These are phyloP conservation scores for Hymenoscyphus salicellus DNA, from an alignment of 2,329 filamentous ascomycete species.

Conservation along the genomic window DNA sequence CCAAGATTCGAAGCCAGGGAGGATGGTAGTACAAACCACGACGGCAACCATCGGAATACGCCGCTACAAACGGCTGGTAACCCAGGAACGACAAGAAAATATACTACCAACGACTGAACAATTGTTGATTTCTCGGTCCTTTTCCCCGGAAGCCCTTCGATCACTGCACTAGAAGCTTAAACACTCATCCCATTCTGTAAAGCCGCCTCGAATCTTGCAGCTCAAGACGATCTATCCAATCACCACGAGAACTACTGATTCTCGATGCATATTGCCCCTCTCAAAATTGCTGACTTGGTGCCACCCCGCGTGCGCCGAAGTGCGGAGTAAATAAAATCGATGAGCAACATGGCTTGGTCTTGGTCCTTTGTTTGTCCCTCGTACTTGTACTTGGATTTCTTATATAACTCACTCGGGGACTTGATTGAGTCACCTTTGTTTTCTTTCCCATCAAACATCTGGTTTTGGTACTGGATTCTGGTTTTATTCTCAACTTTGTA, in stretches of 20 bases:
- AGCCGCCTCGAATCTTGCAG: not conserved
- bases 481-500: constrained; percentile 12
- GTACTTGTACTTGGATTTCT: not conserved
- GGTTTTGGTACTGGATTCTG: constrained; percentile 18
- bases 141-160: not conserved
- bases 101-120: not conserved
- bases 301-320: not conserved
- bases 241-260: not conserved
- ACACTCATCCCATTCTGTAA: not conserved
- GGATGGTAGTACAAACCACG: not conserved
- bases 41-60: not conserved
- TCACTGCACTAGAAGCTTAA: not conserved
- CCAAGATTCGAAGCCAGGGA: not conserved
- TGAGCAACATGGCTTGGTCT: constrained; percentile 1
- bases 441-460: not conserved
- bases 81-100: not conserved
- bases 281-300: not conserved
- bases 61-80: not conserved
- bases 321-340: not conserved
- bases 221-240: not conserved
- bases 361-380: not conserved
- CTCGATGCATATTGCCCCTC: not conserved
- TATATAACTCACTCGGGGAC: not conserved
- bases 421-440: not conserved
- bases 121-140: not conserved